Evolutionary conservation across 2,329 filamentous ascomycete genomes (phyloP).

Genomic region (Ophiocordyceps camponoti-rufipedis): DNA sequence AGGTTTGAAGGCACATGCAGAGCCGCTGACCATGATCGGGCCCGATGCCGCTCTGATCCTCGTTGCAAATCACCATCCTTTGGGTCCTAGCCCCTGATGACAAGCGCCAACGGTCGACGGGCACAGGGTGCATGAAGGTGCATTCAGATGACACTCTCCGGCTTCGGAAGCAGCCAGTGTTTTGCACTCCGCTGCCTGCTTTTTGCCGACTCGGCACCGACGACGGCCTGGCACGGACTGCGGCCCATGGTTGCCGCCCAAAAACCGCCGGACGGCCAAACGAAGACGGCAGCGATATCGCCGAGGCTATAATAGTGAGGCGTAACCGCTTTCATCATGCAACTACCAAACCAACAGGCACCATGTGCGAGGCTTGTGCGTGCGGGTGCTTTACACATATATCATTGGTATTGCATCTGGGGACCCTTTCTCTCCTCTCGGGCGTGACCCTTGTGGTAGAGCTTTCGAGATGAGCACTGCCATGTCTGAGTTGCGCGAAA

Average conservation of each 20-base stretch:
- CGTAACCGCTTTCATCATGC: not conserved
- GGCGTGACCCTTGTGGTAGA: not conserved
- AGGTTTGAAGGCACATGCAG: not conserved
- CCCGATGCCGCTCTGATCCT: not conserved
- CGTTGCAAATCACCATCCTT: not conserved
- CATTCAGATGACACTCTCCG: not conserved
- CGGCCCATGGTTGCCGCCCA: constrained; percentile 1
- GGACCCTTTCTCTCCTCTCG: not conserved
- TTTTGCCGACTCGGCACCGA: not conserved
- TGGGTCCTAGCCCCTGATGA: not conserved
- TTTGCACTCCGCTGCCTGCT: not conserved
- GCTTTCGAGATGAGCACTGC: not conserved
- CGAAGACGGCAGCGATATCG: not conserved
- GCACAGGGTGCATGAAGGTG: not conserved
- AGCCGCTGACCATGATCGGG: not conserved
- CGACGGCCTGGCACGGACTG: not conserved
- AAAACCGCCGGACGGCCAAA: not conserved
- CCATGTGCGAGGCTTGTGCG: too few species aligned
- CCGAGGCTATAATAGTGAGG: not conserved
- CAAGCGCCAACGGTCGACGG: not conserved
- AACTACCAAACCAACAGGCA: too few species aligned
- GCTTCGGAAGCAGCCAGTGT: not conserved
- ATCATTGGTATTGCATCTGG: not conserved
- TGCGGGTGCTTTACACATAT: not conserved
- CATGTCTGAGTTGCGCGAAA: not conserved